Evolutionary conservation across 2,329 filamentous ascomycete genomes (phyloP).

Genomic region (Neonectria sp.): DNA sequence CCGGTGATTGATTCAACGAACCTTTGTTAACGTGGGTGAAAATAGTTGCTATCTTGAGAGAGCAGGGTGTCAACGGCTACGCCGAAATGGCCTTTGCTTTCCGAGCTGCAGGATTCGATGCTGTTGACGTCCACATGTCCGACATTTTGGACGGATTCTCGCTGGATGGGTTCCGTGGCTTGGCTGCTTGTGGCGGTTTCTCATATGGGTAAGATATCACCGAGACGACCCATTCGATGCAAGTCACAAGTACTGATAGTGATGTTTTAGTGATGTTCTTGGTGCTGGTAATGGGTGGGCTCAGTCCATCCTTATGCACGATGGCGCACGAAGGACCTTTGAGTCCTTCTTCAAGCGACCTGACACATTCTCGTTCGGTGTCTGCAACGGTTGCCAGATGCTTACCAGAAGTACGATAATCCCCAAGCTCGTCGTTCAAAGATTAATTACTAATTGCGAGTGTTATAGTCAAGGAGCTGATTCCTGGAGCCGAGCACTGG

Average conservation of each 20-base stretch:
- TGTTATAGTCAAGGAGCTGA: slow-evolving; percentile 44
- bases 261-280: slow-evolving; percentile 67
- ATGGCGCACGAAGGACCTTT: slow-evolving; percentile 83
- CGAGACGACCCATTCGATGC: background rate
- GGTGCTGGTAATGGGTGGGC: slow-evolving; percentile 98
- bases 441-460: slow-evolving; percentile 12
- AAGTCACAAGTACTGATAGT: slow-evolving; percentile 18
- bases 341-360: slow-evolving; percentile 86
- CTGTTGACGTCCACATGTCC: slow-evolving; percentile 97
- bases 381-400: slow-evolving; percentile 99
- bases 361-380: slow-evolving; percentile 93
- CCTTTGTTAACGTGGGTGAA: slow-evolving; percentile 72
- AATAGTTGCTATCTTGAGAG: slow-evolving; percentile 91
- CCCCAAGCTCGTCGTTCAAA: too few species aligned
- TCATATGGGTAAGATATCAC: slow-evolving; percentile 77
- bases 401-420: slow-evolving; percentile 70
- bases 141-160: slow-evolving; percentile 87
- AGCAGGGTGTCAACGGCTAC: slow-evolving; percentile 95
- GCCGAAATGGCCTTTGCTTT: slow-evolving; percentile 99
- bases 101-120: slow-evolving; percentile 89
- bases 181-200: slow-evolving; percentile 97
- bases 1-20: slow-evolving; percentile 16
- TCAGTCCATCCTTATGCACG: slow-evolving; percentile 90
- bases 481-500: slow-evolving; percentile 48
- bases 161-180: slow-evolving; percentile 85